Base-by-base conservation (phyloP, 495 filamentous ascomycete genomes). In the Talaromyces thailandensis region DNA sequence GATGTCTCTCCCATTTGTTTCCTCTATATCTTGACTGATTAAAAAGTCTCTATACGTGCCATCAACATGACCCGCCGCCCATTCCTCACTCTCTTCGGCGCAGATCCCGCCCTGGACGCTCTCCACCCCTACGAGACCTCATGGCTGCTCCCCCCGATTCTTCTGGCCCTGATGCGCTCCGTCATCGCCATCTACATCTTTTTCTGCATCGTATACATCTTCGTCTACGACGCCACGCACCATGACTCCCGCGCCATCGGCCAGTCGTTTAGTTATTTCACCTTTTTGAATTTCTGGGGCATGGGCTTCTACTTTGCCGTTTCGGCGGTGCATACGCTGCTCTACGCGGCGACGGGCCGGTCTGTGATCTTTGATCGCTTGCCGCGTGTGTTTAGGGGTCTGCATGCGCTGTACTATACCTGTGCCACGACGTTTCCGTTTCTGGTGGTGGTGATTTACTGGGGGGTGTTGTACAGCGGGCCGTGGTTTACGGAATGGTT, bases 251-350 rank as follows among this genome's bases (percentile, higher is more conserved):
- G 69, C 26, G 67, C 67, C 12, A 72, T 81, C 48, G 74, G 74
- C 28, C 70, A 76, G 48, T 75, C 75, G 56, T 94, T 93, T 79
- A 87, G 84, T 65, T 95, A 82, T 81, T 95, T 95, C 78, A 95
- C 91, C 48, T 81, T 82, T 69, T 71, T 89, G 56, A 88, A 86
- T 4, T 93, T 88, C 77, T 93, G 89, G 88, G 88, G 89, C 0
- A 66, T 92, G 23, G 86, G 79, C 21, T 93, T 93, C 76, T 95
- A 94, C 77, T 87, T 86, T 71, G 75, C 84, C 18, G 73, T 86
- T 61, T 74, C 84, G 0, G 75, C 84, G 4, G 53, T 83, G 23
- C 91, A 95, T 75, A 90, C 87, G 0, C 75, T 84, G 56, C 76
- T 74, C 55, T 93, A 92, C 74, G 82, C 82, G 23, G 73, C 76